Evolutionary conservation across 1,284 basidiomycete species (phyloP).

Genomic region (Singerocomus inundabilis): DNA sequence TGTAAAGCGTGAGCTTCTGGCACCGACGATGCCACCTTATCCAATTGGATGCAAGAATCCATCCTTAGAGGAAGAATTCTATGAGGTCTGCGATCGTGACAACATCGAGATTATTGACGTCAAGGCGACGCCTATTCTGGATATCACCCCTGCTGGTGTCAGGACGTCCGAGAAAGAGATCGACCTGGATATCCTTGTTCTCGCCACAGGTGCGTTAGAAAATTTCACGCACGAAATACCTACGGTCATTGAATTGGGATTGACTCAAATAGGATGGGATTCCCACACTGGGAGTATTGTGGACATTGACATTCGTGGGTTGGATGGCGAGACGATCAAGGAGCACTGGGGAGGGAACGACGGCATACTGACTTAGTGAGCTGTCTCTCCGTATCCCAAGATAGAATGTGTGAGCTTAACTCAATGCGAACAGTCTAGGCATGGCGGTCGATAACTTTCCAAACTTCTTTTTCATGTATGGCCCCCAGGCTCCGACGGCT

Average conservation of each 20-base stretch:
- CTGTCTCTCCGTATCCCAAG: background rate
- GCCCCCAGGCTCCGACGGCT: conserved; percentile 8
- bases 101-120: conserved; percentile 11
- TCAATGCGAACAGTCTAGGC: conserved; percentile 4
- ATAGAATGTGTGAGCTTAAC: background rate
- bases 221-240: background rate
- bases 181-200: conserved; percentile 6
- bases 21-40: conserved; percentile 10
- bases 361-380: conserved; percentile 8
- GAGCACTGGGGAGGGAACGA: conserved; percentile 11
- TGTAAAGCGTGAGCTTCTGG: conserved; percentile 12
- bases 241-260: background rate
- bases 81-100: conserved; percentile 9
- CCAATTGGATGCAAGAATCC: conserved; percentile 12
- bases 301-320: conserved; percentile 8
- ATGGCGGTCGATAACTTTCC: conserved; percentile 8
- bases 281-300: conserved; percentile 5
- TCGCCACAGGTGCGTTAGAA: conserved; percentile 5
- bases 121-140: conserved; percentile 8
- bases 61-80: conserved; percentile 13
- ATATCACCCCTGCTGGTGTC: conserved; percentile 6
- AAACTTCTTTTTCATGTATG: conserved; percentile 11
- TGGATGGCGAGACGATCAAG: conserved; percentile 6
- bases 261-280: conserved; percentile 1
- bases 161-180: conserved; percentile 7